These are phyloP conservation scores for Starmera dryadoides DNA, from an alignment of 805 yeast genomes.

Conservation along the genomic window DNA sequence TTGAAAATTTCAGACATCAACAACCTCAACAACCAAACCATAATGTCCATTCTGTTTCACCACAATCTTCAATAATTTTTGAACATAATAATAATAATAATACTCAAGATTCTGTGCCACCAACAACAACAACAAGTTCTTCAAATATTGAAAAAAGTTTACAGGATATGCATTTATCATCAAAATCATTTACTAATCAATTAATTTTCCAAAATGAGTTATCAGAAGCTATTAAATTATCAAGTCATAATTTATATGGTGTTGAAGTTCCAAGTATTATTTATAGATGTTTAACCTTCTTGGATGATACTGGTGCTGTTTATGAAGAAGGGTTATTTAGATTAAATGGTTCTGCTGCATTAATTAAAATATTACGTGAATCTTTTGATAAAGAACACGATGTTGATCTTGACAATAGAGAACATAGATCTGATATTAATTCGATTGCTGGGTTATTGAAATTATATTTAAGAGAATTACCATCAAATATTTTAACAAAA, in stretches of 20 bases:
- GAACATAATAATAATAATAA: not conserved
- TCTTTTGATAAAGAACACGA: slow-evolving; percentile 63
- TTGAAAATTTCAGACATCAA: slow-evolving; percentile 24
- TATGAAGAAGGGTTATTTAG: slow-evolving; percentile 89
- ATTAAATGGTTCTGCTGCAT: slow-evolving; percentile 78
- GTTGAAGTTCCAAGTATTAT: slow-evolving; percentile 63
- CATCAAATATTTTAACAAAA: slow-evolving; percentile 59
- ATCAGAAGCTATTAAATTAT: slow-evolving; percentile 40
- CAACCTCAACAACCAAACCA: slow-evolving; percentile 26
- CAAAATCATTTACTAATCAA: slow-evolving; percentile 13
- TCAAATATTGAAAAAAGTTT: slow-evolving; percentile 21
- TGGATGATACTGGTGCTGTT: slow-evolving; percentile 61
- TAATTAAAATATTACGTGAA: slow-evolving; percentile 62
- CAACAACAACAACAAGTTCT: not conserved
- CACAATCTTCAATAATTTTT: not conserved
- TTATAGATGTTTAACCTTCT: slow-evolving; percentile 63
- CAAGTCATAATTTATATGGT: slow-evolving; percentile 39
- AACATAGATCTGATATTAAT: slow-evolving; percentile 56
- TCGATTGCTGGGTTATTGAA: slow-evolving; percentile 84
- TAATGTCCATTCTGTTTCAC: slow-evolving; percentile 3
- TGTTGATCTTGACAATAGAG: slow-evolving; percentile 46
- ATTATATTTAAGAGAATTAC: slow-evolving; percentile 71
- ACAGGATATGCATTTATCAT: slow-evolving; percentile 24
- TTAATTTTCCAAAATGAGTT: slow-evolving; percentile 62
- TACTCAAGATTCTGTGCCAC: slow-evolving; percentile 6